Conservation (phyloP, 345 rosid genomes). For the Lepidium sativum region DNA sequence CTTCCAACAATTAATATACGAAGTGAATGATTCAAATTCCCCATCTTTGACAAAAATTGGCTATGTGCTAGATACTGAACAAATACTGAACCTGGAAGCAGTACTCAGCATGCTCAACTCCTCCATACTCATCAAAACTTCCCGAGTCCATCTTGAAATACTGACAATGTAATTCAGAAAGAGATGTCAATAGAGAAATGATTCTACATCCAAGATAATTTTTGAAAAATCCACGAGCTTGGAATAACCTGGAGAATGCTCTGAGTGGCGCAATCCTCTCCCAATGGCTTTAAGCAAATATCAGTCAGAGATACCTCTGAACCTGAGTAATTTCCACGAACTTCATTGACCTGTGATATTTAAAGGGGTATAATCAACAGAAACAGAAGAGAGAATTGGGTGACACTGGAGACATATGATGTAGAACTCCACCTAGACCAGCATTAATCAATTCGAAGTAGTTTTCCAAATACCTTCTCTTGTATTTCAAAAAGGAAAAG, state of each 20-base stretch:
- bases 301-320: constrained; percentile 55
- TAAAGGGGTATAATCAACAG: background rate
- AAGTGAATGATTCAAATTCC: constrained; percentile 1
- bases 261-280: constrained; percentile 90
- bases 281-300: constrained; percentile 93
- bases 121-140: constrained; percentile 60
- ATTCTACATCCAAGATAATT: constrained; percentile 9
- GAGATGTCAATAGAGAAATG: constrained; percentile 11
- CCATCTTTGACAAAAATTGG: constrained; percentile 1
- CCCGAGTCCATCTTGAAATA: constrained; percentile 83
- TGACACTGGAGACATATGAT: background rate
- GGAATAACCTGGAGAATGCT: constrained; percentile 77
- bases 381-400: constrained; percentile 2
- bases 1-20: background rate
- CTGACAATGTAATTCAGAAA: constrained; percentile 27
- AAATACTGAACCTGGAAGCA: constrained; percentile 67
- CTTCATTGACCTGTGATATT: constrained; percentile 61
- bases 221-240: constrained; percentile 1
- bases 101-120: constrained; percentile 73
- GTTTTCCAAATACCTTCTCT: constrained; percentile 51
- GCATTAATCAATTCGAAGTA: background rate
- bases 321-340: constrained; percentile 78
- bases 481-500: constrained; percentile 87
- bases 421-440: constrained; percentile 5
- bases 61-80: background rate